phyloP scores from a whole-genome alignment of 345 rosid genomes.

The Populus simonii region DNA sequence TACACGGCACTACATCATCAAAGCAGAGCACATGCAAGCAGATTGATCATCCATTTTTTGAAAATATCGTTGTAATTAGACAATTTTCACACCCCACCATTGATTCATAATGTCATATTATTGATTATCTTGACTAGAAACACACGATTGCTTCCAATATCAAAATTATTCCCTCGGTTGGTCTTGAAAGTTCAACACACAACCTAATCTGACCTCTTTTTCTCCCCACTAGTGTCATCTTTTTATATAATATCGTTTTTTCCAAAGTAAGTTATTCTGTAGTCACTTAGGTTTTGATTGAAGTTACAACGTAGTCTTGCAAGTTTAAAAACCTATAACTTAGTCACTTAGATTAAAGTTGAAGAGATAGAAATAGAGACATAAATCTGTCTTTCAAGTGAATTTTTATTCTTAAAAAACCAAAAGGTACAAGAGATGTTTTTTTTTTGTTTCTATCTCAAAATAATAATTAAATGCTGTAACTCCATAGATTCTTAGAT shows the following conservation, averaged over 20 bases:
- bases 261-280: background rate
- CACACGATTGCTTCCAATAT: background rate
- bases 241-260: background rate
- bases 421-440: too few relatives aligned
- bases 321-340: background rate
- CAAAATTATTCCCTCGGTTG: background rate
- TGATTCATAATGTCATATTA: background rate
- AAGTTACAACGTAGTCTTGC: background rate
- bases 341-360: background rate
- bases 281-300: background rate
- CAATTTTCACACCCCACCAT: background rate
- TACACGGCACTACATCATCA: slow-evolving; percentile 1
- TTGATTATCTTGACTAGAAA: background rate
- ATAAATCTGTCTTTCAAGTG: too few relatives aligned
- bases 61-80: too few relatives aligned
- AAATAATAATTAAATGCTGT: too few relatives aligned
- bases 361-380: too few relatives aligned
- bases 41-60: background rate
- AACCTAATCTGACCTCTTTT: background rate
- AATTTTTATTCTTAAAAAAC: too few relatives aligned
- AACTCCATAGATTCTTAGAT: too few relatives aligned
- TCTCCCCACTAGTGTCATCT: background rate
- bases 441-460: too few relatives aligned
- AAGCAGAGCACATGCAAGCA: too few relatives aligned
- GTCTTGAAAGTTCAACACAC: background rate